Evolutionary conservation across 75 land plant genomes (phyloP).

Genomic region (Sequoia sempervirens): DNA sequence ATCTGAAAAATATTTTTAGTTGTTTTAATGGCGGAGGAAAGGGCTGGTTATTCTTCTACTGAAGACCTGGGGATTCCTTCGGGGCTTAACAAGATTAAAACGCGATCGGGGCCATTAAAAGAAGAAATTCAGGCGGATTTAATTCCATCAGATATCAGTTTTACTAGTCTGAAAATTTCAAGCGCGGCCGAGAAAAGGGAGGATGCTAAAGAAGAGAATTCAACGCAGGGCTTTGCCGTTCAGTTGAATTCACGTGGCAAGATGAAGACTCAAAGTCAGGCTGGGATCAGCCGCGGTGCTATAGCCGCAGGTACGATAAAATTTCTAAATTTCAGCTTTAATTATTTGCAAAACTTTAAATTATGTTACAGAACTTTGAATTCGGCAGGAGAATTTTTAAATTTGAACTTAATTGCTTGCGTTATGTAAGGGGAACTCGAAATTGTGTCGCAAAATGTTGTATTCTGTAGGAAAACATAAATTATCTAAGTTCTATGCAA

Average conservation of each 20-base stretch:
- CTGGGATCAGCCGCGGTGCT: neutral
- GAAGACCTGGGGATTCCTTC: conserved; percentile 21
- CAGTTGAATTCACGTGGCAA: neutral
- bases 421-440: neutral
- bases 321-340: neutral
- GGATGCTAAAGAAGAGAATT: neutral
- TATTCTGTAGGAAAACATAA: neutral
- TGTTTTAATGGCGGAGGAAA: conserved; percentile 17
- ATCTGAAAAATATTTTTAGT: neutral
- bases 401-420: neutral
- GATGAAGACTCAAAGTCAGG: neutral
- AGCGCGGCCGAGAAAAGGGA: neutral
- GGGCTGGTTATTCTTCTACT: neutral
- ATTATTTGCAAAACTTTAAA: neutral
- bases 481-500: neutral
- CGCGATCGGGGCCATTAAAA: conserved; percentile 13
- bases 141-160: neutral
- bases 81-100: conserved; percentile 41
- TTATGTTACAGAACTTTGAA: neutral
- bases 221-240: neutral
- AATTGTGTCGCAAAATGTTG: neutral
- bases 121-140: neutral
- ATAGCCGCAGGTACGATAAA: neutral
- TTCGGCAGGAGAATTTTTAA: neutral
- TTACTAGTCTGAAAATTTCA: neutral